These are phyloP conservation scores for Leccinum subgranulosum DNA, from an alignment of 768 basidiomycete species.

Conservation along the genomic window DNA sequence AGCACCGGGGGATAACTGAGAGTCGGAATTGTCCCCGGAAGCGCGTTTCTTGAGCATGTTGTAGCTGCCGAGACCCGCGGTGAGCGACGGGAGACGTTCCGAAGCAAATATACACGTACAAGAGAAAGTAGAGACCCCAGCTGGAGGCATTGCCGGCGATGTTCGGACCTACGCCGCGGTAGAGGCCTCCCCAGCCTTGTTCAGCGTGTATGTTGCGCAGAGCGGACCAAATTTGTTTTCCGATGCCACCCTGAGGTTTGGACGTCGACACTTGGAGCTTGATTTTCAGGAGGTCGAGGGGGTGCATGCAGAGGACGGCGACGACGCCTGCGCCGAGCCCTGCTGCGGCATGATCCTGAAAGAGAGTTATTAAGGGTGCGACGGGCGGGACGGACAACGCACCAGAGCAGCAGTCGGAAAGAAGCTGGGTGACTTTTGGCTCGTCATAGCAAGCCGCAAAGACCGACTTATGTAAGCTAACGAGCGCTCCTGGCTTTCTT, in stretches of 20 bases:
- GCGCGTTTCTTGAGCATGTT: constrained; percentile 88
- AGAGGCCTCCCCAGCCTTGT: constrained; percentile 83
- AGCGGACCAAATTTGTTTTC: constrained; percentile 73
- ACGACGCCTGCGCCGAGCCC: constrained; percentile 92
- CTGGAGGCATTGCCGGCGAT: constrained; percentile 93
- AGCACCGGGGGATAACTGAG: constrained; percentile 67
- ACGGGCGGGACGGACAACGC: neutral
- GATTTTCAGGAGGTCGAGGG: constrained; percentile 92
- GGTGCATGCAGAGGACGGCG: constrained; percentile 95
- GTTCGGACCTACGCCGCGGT: constrained; percentile 87
- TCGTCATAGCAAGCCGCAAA: constrained; percentile 25
- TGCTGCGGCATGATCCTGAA: constrained; percentile 90
- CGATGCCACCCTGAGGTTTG: constrained; percentile 55
- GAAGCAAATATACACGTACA: constrained; percentile 47
- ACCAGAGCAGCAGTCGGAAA: constrained; percentile 39
- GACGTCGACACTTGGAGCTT: constrained; percentile 86
- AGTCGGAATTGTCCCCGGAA: constrained; percentile 60
- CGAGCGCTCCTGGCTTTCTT: neutral
- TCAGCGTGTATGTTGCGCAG: constrained; percentile 67
- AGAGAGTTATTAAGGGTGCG: neutral
- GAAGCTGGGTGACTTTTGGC: constrained; percentile 36
- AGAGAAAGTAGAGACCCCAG: constrained; percentile 98
- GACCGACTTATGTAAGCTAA: constrained; percentile 14
- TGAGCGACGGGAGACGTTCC: constrained; percentile 7
- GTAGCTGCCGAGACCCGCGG: constrained; percentile 52